Base-by-base conservation (phyloP, 371 early-diverging fungal species). In the Nematocida sp. region DNA sequence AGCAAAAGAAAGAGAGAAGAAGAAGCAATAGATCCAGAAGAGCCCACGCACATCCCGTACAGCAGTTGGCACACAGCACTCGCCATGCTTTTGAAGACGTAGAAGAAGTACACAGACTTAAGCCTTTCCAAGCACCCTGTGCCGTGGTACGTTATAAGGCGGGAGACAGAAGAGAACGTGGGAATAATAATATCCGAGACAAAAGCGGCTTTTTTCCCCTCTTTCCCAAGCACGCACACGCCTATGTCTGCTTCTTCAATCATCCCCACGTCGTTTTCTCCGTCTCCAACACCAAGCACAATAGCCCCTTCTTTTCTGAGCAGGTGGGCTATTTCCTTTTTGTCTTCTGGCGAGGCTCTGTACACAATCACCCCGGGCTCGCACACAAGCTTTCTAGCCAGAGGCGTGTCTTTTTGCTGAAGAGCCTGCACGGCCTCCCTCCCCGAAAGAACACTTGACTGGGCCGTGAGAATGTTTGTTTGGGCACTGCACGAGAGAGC, bases 221-320 rank as follows among this genome's bases (percentile, higher is more conserved):
- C 99, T 83, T 93, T 93, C 56, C 99, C 97, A 5, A 91, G 92
- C 76, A 98, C 91, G 31, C 97, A 96, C 4, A 98, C 87, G 45
- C 93, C 97, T n/a, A 95, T 90, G 83, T 94, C 88, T 0, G 96
- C 95, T 1, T 91, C 91, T 79, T 91, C 92, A 67, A 98, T 96
- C 99, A 98, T 98, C 34, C 90, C 88, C 21, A 98, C 95, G 81
- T 98, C 99, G 81, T 98, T 98, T 52, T 95, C 96, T 53, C 99
- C 99, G 83, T 98, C 99, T 41, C 99, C 99, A 23, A 95, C 91
- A 8, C 91, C 89, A 57, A 92, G 82, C 13, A 94, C 91, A 52
- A 76, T 77, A 11, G 57, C 55, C 89, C 87, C 80, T 7, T 87
- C 88, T 52, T 88, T 86, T 37, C 89, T 87, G n/a, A 98, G 88